A percentile compares a stretch with the other conserved stretches of the same genome.
These are phyloP conservation scores for Pythium insidiosum DNA, from an alignment of 352 stramenopile species.

Conservation along the genomic window DNA sequence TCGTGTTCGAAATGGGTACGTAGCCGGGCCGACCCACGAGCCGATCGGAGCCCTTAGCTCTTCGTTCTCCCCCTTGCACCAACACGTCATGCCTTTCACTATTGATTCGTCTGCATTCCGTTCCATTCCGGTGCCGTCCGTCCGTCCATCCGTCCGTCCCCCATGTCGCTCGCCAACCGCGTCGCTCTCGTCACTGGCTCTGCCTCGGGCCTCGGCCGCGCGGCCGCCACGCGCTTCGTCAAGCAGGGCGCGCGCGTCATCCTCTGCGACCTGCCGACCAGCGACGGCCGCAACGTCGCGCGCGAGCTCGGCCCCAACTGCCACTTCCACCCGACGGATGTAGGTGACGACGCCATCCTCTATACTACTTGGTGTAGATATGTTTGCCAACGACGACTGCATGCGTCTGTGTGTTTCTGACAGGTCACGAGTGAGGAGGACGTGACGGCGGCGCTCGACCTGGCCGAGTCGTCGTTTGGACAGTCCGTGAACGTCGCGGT, in stretches of 20 bases:
- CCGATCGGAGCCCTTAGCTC: no score
- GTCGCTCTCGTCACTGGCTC: constrained; percentile 90
- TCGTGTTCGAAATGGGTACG: no score
- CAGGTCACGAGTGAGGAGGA: constrained; percentile 91
- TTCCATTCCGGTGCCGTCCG: no score
- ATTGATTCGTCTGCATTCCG: no score
- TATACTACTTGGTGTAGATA: no score
- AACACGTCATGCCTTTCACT: no score
- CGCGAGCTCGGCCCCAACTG: constrained; percentile 67
- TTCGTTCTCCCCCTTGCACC: no score
- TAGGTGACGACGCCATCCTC: constrained; percentile 22
- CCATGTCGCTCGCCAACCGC: constrained; percentile 52
- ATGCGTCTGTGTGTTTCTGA: background rate
- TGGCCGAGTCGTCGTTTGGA: constrained; percentile 88
- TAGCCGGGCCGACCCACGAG: no score
- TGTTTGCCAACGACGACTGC: background rate
- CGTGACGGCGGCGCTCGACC: constrained; percentile 83
- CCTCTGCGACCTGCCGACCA: constrained; percentile 88
- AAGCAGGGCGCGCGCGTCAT: constrained; percentile 87
- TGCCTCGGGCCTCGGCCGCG: constrained; percentile 89
- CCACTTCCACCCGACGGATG: constrained; percentile 77
- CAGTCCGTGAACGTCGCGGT: constrained; percentile 91
- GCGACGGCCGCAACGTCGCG: constrained; percentile 70
- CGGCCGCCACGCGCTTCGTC: constrained; percentile 87
- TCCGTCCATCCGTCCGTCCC: no score